Conservation (phyloP, 2,329 filamentous ascomycete species). For the Diplodia scrobiculata region DNA sequence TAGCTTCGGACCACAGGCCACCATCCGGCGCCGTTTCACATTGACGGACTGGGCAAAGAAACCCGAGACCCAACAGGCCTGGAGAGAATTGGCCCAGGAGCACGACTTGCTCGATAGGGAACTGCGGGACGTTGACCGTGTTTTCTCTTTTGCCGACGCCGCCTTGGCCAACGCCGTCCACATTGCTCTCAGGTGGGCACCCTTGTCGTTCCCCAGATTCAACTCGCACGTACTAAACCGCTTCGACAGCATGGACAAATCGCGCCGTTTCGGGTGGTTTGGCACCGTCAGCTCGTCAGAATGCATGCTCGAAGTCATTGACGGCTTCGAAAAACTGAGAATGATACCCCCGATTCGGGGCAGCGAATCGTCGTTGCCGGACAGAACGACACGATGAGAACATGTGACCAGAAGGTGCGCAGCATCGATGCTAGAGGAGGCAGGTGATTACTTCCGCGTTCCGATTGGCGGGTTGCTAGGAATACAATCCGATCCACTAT, state of each 20-base stretch:
- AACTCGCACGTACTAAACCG: neutral
- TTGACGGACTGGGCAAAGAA: constrained; percentile 52
- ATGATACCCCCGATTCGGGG: constrained; percentile 46
- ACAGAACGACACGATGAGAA: no score
- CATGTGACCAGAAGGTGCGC: no score
- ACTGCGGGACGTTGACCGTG: constrained; percentile 50
- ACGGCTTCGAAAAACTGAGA: constrained; percentile 47
- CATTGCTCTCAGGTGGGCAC: constrained; percentile 34
- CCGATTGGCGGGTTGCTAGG: no score
- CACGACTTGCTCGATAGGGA: constrained; percentile 48
- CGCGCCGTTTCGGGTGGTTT: constrained; percentile 51
- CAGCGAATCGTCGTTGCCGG: neutral
- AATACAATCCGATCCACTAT: neutral
- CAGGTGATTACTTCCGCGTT: no score
- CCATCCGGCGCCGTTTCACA: constrained; percentile 46
- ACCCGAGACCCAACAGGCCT: constrained; percentile 49
- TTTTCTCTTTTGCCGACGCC: constrained; percentile 53
- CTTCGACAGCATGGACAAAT: constrained; percentile 48
- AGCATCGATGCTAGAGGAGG: no score
- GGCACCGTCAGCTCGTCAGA: constrained; percentile 53
- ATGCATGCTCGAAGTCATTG: constrained; percentile 48
- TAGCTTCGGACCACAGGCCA: constrained; percentile 45
- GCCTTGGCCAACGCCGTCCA: constrained; percentile 40
- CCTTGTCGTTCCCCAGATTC: neutral
- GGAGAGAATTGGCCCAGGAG: constrained; percentile 50